Evolutionary conservation across 2,329 filamentous ascomycete species (phyloP).

Genomic region (Chaetomium sp.): DNA sequence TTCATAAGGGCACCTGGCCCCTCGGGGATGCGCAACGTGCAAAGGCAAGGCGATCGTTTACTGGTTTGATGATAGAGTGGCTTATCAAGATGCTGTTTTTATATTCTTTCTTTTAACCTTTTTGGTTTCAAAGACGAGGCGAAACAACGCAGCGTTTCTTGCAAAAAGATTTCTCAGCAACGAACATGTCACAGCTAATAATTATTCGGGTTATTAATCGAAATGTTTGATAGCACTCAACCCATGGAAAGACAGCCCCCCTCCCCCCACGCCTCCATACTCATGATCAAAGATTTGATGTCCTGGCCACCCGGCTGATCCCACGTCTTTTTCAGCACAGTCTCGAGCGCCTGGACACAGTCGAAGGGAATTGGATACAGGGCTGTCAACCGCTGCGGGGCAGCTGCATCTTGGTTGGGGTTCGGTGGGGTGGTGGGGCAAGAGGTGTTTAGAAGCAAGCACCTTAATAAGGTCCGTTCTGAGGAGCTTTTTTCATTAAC

Average conservation of each 20-base stretch:
- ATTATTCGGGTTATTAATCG: no score
- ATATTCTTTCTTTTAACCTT: no score
- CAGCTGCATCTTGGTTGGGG: conserved; percentile 11
- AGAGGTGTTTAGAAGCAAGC: not conserved
- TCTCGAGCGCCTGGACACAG: conserved; percentile 24
- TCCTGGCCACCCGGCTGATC: conserved; percentile 1
- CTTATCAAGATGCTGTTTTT: no score
- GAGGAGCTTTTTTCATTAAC: no score
- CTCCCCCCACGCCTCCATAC: no score
- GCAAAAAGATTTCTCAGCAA: no score
- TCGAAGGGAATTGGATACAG: conserved; percentile 1
- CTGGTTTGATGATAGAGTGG: no score
- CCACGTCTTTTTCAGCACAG: conserved; percentile 26
- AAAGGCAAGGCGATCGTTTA: not conserved
- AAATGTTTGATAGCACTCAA: no score
- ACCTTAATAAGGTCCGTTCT: not conserved
- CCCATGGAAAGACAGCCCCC: no score
- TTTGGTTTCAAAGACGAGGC: no score
- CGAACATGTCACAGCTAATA: no score
- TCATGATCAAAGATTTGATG: not conserved
- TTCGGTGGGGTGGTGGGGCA: conserved; percentile 13
- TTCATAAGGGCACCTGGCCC: not conserved
- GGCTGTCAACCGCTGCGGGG: conserved; percentile 11
- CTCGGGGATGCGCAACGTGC: not conserved
- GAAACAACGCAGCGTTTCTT: no score